Evolutionary conservation across 2,329 filamentous ascomycete genomes (phyloP).

Genomic region (Pochonia chlamydosporia): DNA sequence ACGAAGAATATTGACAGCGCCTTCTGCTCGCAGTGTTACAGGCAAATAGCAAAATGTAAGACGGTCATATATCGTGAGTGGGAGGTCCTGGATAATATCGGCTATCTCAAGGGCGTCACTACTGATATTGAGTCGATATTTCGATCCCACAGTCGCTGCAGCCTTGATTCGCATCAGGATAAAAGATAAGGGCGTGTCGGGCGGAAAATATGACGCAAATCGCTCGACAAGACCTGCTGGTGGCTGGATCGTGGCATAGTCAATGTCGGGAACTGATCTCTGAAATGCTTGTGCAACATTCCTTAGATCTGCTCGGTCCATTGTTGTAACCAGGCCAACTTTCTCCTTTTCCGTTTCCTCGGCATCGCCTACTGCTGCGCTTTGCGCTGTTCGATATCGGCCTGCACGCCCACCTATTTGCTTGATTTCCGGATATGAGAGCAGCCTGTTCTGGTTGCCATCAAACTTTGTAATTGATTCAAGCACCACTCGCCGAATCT

Average conservation of each 20-base stretch:
- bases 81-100: slow-evolving; percentile 67
- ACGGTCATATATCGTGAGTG: slow-evolving; percentile 67
- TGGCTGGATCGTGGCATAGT: slow-evolving; percentile 67
- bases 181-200: slow-evolving; percentile 74
- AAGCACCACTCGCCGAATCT: slow-evolving; percentile 86
- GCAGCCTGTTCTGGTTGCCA: slow-evolving; percentile 46
- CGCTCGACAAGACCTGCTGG: slow-evolving; percentile 64
- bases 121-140: slow-evolving; percentile 61
- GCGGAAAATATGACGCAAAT: slow-evolving; percentile 78
- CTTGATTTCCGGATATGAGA: slow-evolving; percentile 76
- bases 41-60: slow-evolving; percentile 72
- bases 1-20: slow-evolving; percentile 45
- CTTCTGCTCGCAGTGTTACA: slow-evolving; percentile 45
- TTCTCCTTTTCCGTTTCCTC: slow-evolving; percentile 26
- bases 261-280: slow-evolving; percentile 58
- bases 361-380: slow-evolving; percentile 8
- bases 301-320: slow-evolving; percentile 64
- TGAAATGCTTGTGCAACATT: slow-evolving; percentile 58
- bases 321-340: slow-evolving; percentile 71
- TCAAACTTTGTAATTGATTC: slow-evolving; percentile 71
- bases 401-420: slow-evolving; percentile 93
- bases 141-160: slow-evolving; percentile 54
- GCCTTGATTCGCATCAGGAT: slow-evolving; percentile 72
- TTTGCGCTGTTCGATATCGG: slow-evolving; percentile 65
- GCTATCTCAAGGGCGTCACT: slow-evolving; percentile 59